phyloP scores from a whole-genome alignment of 345 rosid species.

The Brassica nigra region DNA sequence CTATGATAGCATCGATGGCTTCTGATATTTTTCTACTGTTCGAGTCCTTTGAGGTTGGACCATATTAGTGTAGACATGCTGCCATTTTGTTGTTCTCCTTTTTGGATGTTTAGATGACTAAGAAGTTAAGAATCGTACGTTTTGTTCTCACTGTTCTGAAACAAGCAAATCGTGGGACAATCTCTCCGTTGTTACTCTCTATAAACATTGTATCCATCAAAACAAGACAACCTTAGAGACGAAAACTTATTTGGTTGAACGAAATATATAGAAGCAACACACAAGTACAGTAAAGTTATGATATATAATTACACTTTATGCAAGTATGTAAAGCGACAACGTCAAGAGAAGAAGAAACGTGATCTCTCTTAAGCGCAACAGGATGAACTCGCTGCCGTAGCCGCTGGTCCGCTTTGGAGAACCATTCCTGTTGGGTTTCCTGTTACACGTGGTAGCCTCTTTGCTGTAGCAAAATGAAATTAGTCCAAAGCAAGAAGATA shows the following conservation, averaged over 20 bases:
- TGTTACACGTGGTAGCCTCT: constrained; percentile 56
- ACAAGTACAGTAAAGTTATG: too few species aligned
- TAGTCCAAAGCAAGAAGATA: not conserved
- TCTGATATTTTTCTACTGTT: not conserved
- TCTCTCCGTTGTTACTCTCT: not conserved
- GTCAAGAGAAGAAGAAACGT: too few species aligned
- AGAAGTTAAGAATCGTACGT: not conserved
- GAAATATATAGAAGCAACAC: too few species aligned
- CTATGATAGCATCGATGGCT: not conserved
- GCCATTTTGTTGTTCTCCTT: constrained; percentile 12
- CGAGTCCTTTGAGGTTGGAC: not conserved
- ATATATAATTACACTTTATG: too few species aligned
- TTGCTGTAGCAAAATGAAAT: constrained; percentile 41
- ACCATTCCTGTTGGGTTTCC: constrained; percentile 61
- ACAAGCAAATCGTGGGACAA: not conserved
- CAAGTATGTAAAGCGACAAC: too few species aligned
- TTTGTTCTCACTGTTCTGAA: not conserved
- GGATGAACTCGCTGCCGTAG: constrained; percentile 45
- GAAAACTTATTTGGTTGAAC: too few species aligned
- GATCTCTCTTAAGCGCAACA: constrained; percentile 47
- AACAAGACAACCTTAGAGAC: not conserved
- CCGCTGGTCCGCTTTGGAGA: constrained; percentile 44
- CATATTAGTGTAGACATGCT: not conserved
- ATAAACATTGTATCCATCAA: not conserved
- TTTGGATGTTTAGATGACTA: not conserved